Base-by-base conservation (phyloP, 1,139 yeast genomes). In the Saccharomycopsis crataegensis region DNA sequence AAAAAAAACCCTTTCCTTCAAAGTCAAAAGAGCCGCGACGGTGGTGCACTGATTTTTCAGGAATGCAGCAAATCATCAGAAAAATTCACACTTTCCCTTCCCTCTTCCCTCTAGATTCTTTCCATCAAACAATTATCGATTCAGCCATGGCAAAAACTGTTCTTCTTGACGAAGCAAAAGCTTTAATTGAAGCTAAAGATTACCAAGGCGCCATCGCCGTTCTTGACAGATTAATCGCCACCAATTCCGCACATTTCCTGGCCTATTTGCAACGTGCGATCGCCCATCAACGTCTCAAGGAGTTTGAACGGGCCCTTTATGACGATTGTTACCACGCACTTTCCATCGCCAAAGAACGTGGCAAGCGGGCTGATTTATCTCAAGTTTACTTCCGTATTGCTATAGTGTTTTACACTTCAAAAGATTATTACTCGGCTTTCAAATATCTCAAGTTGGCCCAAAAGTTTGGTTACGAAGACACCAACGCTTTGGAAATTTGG, bases 381-480 rank as follows among this genome's bases (percentile, higher is more conserved):
- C 70, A 74, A 36, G 80, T 84, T 32, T 78, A 83, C 61, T 80
- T 82, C 63, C 73, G 87, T 44, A 70, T 83, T 53, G 87, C 80
- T 8, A 67, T 82, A 56, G 68, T 77, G 28, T 70, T 70, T 57
- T 80, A 73, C 62, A 70, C 72, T 47, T 71, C 76, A 57, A 80
- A 79, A 59, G 69, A 76, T 12, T 72, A 68, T 56, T 66, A 65
- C 9, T 67, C 71, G 52, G 84, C 96, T 0, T 67, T 73, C 38
- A 66, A 63, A 42, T 76, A 78, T 57, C 70, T 88, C 51, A 65
- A 66, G 8, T 68, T 71, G 57, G 86, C 91, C 0, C 67, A 72
- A 43, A 70, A 70, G 38, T 74, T 70, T 55, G 77, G 71, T 34
- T 75, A 76, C 58, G 69, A 71, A 48, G 83, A 79, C 53, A 64